Percentiles rank a stretch among this genome's conserved stretches.
These are phyloP conservation scores for Boechera retrofracta DNA, from an alignment of 345 rosid genomes.

Conservation along the genomic window DNA sequence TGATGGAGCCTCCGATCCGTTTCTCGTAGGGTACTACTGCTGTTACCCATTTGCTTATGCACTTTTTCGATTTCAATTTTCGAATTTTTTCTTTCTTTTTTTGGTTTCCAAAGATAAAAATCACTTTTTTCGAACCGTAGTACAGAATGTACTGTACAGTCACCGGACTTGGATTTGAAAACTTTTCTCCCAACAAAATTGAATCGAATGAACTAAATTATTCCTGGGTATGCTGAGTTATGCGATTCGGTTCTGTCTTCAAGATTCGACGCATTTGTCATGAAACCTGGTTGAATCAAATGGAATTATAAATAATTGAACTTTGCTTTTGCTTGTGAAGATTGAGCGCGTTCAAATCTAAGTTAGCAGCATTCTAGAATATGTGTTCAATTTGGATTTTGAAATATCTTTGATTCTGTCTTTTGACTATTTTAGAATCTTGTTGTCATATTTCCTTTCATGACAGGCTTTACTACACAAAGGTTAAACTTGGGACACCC, in stretches of 20 bases:
- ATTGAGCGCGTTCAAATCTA: not conserved
- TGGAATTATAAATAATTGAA: not conserved
- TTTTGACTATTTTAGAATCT: conserved; percentile 11
- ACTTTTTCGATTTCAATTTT: conserved; percentile 24
- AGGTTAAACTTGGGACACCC: conserved; percentile 83
- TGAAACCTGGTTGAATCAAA: not conserved
- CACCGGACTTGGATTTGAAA: conserved; percentile 24
- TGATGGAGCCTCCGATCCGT: conserved; percentile 83
- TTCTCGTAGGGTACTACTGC: conserved; percentile 70
- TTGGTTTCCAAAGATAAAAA: not conserved
- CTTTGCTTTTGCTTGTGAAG: conserved; percentile 13
- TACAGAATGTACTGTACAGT: not conserved
- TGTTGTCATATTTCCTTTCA: conserved; percentile 11
- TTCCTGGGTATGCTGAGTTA: conserved; percentile 24
- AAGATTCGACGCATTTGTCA: not conserved
- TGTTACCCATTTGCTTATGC: conserved; percentile 2
- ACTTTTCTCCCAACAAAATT: not conserved
- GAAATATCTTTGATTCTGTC: conserved; percentile 2
- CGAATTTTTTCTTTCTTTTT: not conserved
- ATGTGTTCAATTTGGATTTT: conserved; percentile 5
- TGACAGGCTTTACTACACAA: conserved; percentile 83
- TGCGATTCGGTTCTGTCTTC: conserved; percentile 21
- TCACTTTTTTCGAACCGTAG: conserved; percentile 5
- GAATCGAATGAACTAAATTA: not conserved
- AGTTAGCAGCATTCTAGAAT: conserved; percentile 24